Evolutionary conservation across 495 filamentous ascomycete genomes (phyloP).

Genomic region (Jackrogersella minutella): DNA sequence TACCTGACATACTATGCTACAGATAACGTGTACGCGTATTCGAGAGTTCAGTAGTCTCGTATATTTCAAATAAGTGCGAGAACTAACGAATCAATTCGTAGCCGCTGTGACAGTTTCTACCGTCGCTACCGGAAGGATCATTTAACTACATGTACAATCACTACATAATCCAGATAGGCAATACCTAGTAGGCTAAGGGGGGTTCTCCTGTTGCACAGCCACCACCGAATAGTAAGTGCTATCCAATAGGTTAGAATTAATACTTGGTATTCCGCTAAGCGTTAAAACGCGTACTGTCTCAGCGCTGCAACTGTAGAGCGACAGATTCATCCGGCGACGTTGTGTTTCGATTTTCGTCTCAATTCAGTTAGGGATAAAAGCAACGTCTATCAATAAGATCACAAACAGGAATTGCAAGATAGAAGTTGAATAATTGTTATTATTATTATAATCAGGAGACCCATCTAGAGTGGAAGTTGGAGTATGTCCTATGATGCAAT

Average conservation of each 20-base stretch:
- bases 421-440: neutral
- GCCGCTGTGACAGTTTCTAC: neutral
- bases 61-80: too few species aligned
- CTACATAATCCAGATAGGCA: too few species aligned
- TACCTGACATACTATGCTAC: too few species aligned
- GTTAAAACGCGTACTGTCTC: slow-evolving; percentile 5
- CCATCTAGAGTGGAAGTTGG: too few species aligned
- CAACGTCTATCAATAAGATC: neutral
- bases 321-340: neutral
- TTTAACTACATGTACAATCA: neutral
- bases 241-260: slow-evolving; percentile 9
- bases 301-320: neutral
- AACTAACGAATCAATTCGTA: neutral
- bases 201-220: neutral
- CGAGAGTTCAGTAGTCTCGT: too few species aligned
- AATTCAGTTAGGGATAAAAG: neutral
- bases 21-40: too few species aligned
- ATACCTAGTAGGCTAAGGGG: neutral
- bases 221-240: neutral
- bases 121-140: slow-evolving; percentile 1
- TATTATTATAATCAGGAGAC: too few species aligned
- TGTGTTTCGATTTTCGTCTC: slow-evolving; percentile 3
- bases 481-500: slow-evolving; percentile 5
- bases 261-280: neutral
- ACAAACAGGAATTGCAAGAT: neutral